Evolutionary conservation across 495 filamentous ascomycete species (phyloP).

Genomic region (Aspergillus coremiiformis): DNA sequence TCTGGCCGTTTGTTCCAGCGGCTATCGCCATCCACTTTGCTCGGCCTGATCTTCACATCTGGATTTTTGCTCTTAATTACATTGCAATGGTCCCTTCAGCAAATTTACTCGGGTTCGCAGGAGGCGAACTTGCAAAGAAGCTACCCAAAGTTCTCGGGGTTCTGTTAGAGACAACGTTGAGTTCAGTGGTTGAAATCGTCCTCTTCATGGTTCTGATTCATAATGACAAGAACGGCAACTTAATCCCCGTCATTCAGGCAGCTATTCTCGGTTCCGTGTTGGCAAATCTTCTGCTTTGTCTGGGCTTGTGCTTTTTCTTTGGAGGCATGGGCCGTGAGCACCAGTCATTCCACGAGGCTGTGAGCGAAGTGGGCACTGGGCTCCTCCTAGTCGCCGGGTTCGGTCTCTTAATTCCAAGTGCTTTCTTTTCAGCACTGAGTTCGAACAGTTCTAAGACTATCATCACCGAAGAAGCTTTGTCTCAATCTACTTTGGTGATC

Average conservation of each 20-base stretch:
- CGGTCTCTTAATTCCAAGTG: constrained; percentile 74
- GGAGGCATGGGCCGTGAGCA: constrained; percentile 60
- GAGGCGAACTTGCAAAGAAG: constrained; percentile 72
- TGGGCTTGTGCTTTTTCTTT: constrained; percentile 71
- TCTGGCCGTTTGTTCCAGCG: constrained; percentile 70
- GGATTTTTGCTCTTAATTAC: constrained; percentile 65
- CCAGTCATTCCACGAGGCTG: constrained; percentile 63
- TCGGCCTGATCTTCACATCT: constrained; percentile 51
- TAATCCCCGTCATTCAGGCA: constrained; percentile 69
- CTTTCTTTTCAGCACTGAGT: constrained; percentile 59
- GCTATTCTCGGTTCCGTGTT: constrained; percentile 77
- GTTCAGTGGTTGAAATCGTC: constrained; percentile 73
- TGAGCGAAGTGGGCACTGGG: constrained; percentile 76
- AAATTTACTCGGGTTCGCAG: constrained; percentile 80
- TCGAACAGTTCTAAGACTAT: constrained; percentile 26
- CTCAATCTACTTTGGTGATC: constrained; percentile 50
- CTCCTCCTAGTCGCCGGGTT: constrained; percentile 76
- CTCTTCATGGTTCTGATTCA: constrained; percentile 66
- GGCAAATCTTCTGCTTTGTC: constrained; percentile 67
- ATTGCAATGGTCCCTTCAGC: constrained; percentile 83
- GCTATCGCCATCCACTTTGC: constrained; percentile 60
- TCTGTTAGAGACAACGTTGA: constrained; percentile 67
- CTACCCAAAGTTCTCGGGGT: constrained; percentile 71
- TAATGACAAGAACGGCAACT: constrained; percentile 32
- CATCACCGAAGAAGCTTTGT: constrained; percentile 33